phyloP scores from a whole-genome alignment of 2,329 filamentous ascomycete species.

The Xylariaceae sp. region DNA sequence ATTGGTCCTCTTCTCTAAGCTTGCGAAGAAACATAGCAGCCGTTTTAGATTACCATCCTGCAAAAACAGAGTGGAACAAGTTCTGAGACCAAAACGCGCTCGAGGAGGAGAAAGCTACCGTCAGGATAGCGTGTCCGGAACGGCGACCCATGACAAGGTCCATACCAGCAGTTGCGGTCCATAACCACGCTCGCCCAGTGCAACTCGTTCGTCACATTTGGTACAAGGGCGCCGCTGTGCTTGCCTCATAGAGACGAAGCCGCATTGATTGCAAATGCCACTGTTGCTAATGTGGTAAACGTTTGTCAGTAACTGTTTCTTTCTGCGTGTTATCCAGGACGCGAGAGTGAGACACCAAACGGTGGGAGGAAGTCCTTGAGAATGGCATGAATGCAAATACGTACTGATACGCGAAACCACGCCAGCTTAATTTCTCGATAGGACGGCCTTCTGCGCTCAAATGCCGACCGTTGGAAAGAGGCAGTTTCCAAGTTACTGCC shows the following conservation, averaged over 20 bases:
- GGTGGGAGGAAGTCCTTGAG: too few relatives aligned
- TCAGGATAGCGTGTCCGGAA: too few relatives aligned
- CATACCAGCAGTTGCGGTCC: slow-evolving; percentile 19
- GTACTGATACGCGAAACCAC: slow-evolving; percentile 5
- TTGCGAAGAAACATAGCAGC: too few relatives aligned
- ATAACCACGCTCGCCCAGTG: slow-evolving; percentile 9
- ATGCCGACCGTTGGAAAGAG: slow-evolving; percentile 13
- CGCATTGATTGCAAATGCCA: background rate
- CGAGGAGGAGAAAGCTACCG: too few relatives aligned
- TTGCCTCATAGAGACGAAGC: background rate
- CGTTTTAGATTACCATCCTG: too few relatives aligned
- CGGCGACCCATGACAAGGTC: slow-evolving; percentile 15
- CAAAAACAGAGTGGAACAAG: too few relatives aligned
- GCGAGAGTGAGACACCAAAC: too few relatives aligned
- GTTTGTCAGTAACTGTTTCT: too few relatives aligned
- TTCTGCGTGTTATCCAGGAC: too few relatives aligned
- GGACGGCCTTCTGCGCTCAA: slow-evolving; percentile 16
- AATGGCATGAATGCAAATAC: too few relatives aligned
- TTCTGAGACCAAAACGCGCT: too few relatives aligned
- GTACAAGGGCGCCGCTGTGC: background rate
- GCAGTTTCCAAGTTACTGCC: slow-evolving; percentile 24
- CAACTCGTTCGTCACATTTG: slow-evolving; percentile 3
- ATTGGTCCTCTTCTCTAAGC: too few relatives aligned
- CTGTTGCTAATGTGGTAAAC: slow-evolving; percentile 12
- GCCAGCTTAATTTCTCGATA: slow-evolving; percentile 22